Evolutionary conservation across 495 filamentous ascomycete genomes (phyloP).

Genomic region (Penicillium silybi): DNA sequence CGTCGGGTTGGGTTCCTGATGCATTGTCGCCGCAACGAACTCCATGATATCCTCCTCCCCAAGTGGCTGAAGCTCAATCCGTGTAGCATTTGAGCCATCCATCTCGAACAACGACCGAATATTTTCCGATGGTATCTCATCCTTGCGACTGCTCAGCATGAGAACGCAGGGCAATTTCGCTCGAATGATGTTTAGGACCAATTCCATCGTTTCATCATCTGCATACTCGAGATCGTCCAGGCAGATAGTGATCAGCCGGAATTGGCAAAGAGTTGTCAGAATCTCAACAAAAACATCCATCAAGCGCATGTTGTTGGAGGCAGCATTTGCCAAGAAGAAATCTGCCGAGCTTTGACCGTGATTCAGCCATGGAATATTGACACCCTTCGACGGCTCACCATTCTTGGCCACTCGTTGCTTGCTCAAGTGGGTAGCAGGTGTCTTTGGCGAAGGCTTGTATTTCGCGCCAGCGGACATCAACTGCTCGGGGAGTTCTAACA

Average conservation of each 20-base stretch:
- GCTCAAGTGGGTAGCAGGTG: slow-evolving; percentile 26
- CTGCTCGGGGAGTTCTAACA: slow-evolving; percentile 76
- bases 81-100: slow-evolving; percentile 52
- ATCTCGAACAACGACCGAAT: slow-evolving; percentile 42
- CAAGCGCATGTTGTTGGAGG: slow-evolving; percentile 70
- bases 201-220: slow-evolving; percentile 77
- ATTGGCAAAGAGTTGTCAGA: slow-evolving; percentile 69
- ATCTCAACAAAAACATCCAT: slow-evolving; percentile 83
- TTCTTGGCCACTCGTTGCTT: slow-evolving; percentile 25
- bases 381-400: slow-evolving; percentile 32
- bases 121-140: slow-evolving; percentile 36
- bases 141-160: slow-evolving; percentile 52
- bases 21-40: slow-evolving; percentile 74
- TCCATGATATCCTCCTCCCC: slow-evolving; percentile 68
- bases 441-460: slow-evolving; percentile 33
- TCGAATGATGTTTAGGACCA: slow-evolving; percentile 69
- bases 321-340: slow-evolving; percentile 64
- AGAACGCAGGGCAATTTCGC: slow-evolving; percentile 73
- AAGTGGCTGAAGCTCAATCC: slow-evolving; percentile 62
- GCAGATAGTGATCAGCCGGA: slow-evolving; percentile 77
- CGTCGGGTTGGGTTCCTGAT: slow-evolving; percentile 34
- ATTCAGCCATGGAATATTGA: slow-evolving; percentile 31
- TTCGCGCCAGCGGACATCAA: slow-evolving; percentile 50
- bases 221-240: slow-evolving; percentile 85
- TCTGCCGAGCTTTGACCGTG: slow-evolving; percentile 59